A percentile compares a stretch with the other conserved stretches of the same genome.
phyloP scores from a whole-genome alignment of 306 rosid species.

The Vigna hirtella region DNA sequence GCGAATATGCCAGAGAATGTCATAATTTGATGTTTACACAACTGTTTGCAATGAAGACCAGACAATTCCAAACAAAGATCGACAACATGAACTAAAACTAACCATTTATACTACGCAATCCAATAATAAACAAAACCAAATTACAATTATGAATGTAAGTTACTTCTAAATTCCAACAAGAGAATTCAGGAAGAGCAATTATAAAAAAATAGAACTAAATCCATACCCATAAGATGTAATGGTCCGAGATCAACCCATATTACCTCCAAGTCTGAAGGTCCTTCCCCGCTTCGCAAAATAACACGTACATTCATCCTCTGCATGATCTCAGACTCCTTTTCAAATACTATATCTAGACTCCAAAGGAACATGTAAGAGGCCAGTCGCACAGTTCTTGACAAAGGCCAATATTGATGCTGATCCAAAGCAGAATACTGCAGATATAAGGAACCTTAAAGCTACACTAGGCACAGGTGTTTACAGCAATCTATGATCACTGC shows the following conservation, averaged over 20 bases:
- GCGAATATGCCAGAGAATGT: no score
- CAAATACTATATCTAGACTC: background rate
- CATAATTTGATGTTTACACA: no score
- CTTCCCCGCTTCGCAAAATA: background rate
- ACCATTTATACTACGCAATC: no score
- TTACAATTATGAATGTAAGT: background rate
- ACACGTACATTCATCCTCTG: background rate
- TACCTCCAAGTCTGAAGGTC: background rate
- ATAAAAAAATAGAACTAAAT: background rate
- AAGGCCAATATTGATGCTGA: background rate
- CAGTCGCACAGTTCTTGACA: background rate
- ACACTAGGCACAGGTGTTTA: background rate
- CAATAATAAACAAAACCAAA: background rate
- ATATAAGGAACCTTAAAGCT: conserved; percentile 1
- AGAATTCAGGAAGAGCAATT: background rate
- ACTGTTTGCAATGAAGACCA: no score
- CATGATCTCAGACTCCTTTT: background rate
- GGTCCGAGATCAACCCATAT: background rate
- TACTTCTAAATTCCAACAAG: no score
- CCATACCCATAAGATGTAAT: background rate
- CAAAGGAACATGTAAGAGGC: background rate
- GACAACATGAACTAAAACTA: no score
- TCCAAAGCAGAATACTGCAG: background rate
- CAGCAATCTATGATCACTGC: background rate
- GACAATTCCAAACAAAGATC: no score